phyloP scores from a whole-genome alignment of 1,284 basidiomycete genomes.

The Cryptococcus deneoformans region DNA sequence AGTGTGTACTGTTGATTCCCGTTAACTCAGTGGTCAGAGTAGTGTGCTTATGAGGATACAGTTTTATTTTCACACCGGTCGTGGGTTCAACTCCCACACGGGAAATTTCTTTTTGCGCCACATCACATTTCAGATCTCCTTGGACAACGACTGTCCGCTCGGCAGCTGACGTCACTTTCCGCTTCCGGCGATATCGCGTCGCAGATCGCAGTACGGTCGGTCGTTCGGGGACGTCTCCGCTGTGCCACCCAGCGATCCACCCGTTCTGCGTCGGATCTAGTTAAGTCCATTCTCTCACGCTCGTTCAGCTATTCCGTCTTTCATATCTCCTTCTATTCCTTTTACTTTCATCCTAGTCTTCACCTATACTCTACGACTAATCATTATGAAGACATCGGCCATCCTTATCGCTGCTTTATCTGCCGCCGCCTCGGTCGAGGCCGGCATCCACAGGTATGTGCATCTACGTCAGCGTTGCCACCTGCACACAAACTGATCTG shows the following conservation, averaged over 20 bases:
- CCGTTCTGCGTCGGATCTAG: too few species aligned
- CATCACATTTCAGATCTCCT: too few species aligned
- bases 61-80: constrained; percentile 10
- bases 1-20: neutral
- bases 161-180: constrained; percentile 5
- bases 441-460: constrained; percentile 45
- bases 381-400: constrained; percentile 62
- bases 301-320: neutral
- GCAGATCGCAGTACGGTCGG: neutral
- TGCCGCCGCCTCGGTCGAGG: constrained; percentile 53
- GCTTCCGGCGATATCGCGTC: constrained; percentile 4
- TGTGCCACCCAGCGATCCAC: too few species aligned
- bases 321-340: constrained; percentile 3
- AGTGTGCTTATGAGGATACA: constrained; percentile 12
- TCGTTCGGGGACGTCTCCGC: too few species aligned
- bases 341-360: constrained; percentile 8
- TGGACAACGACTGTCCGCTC: too few species aligned
- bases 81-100: constrained; percentile 9
- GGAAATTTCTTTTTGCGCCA: neutral
- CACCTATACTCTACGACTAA: constrained; percentile 10
- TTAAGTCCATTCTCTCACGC: neutral
- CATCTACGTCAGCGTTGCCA: constrained; percentile 32
- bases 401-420: constrained; percentile 68
- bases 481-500: constrained; percentile 6
- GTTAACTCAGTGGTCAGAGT: constrained; percentile 16